Evolutionary conservation across 2,329 filamentous ascomycete species (phyloP), one percentile per base, ranked within the genome.

Genomic region (Ophiostoma pallidulum): DNA sequence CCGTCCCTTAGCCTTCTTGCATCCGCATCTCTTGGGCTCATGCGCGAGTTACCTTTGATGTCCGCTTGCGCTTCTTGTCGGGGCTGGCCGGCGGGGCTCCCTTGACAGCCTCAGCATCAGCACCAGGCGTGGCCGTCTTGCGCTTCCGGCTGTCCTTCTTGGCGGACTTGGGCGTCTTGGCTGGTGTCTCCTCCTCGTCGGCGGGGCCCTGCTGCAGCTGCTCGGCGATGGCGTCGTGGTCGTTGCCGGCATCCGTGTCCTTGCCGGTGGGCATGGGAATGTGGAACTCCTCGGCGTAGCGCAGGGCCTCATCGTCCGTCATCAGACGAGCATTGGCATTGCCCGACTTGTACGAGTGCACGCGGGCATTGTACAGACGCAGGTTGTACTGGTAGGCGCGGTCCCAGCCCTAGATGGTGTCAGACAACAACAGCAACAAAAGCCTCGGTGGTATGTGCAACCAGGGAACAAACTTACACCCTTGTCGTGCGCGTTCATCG

Each of bases 401-500:
- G 64, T 80, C 79, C 78, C 78, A 82, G 53, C 74, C 75, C 65
- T 71, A 49, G 2, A 13, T 2, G 12, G 20, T 52, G 54, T 36
- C 36, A 49, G 8, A 26, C 10, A 36, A 22, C 28, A 16, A 19
- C 9, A 16, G 13, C 26, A 2, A 13, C 12, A 35, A 24, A 4
- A n/a, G n/a, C n/a, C n/a, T n/a, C n/a, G n/a, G n/a, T n/a, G n/a
- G n/a, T n/a, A n/a, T n/a, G n/a, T n/a, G n/a, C n/a, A n/a, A n/a
- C n/a, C n/a, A n/a, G n/a, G n/a, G 3, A 20, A 19, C 33, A 31
- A 32, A 62, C 68, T 57, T 56, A 71, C 71, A 53, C 68, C 68
- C 69, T 94, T 94, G 69, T 94, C 84, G 9, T 71, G 66, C 2
- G 82, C 74, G 7, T 72, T 71, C 82, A 96, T 88, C 54, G 78